These are phyloP conservation scores for Xylaria sp. DNA, from an alignment of 2,329 filamentous ascomycete genomes.

Conservation along the genomic window DNA sequence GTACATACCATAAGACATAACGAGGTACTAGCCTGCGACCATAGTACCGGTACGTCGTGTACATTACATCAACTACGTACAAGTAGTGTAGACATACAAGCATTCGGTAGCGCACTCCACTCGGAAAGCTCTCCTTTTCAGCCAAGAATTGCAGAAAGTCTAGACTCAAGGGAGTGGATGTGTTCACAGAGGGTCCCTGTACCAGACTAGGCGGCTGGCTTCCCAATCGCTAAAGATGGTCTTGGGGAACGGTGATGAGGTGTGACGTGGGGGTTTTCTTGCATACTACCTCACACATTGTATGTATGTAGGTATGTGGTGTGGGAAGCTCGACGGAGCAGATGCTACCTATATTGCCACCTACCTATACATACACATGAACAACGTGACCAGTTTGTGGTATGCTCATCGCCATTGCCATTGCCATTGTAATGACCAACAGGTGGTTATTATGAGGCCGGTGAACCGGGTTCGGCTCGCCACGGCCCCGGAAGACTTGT, in stretches of 20 bases:
- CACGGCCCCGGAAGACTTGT: conserved; percentile 35
- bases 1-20: no score
- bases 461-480: conserved; percentile 27
- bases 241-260: conserved; percentile 3
- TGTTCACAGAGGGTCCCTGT: conserved; percentile 21
- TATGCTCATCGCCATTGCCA: neutral
- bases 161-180: conserved; percentile 36
- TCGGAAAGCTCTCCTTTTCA: conserved; percentile 31
- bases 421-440: neutral
- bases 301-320: neutral
- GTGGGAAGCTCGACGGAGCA: neutral
- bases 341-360: neutral
- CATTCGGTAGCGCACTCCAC: conserved; percentile 30
- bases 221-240: neutral
- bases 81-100: conserved; percentile 5
- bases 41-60: neutral
- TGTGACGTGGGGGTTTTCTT: conserved; percentile 18
- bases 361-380: neutral
- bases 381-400: neutral
- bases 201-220: conserved; percentile 25
- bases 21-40: neutral
- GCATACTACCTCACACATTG: neutral
- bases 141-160: conserved; percentile 34
- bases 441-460: neutral
- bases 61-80: neutral